A percentile compares a stretch with the other conserved stretches of the same genome.
These are phyloP conservation scores for Xanthoparmelia taractica DNA, from an alignment of 495 filamentous ascomycete species.

Conservation along the genomic window DNA sequence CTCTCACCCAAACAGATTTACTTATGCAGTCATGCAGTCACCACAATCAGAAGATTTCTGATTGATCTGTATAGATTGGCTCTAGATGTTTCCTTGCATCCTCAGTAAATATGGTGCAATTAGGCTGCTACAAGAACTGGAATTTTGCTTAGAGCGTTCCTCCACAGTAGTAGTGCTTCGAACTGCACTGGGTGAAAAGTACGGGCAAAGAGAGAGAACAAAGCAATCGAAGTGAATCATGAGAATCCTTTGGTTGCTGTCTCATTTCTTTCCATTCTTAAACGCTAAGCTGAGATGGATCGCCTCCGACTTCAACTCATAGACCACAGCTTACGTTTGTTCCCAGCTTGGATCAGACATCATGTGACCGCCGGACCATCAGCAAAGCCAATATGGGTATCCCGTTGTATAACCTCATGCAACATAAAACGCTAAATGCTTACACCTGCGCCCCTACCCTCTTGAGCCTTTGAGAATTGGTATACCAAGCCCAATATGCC, in stretches of 20 bases:
- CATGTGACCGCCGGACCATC: background rate
- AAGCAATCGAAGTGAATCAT: background rate
- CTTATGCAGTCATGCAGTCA: conserved; percentile 1
- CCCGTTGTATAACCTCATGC: background rate
- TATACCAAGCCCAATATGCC: conserved; percentile 75
- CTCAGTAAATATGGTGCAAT: background rate
- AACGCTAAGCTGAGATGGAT: background rate
- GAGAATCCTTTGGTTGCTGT: background rate
- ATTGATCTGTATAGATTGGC: background rate
- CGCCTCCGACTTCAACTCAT: background rate
- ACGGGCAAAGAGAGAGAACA: background rate
- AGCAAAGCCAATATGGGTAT: conserved; percentile 17
- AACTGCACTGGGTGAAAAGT: background rate
- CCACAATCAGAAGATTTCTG: background rate
- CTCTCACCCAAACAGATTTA: background rate
- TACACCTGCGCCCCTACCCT: conserved; percentile 40
- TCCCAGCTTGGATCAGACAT: background rate
- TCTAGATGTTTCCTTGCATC: background rate
- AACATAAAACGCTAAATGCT: conserved; percentile 23
- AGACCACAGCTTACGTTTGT: background rate
- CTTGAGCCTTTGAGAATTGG: conserved; percentile 82
- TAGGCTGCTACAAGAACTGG: background rate
- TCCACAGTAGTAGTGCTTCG: background rate
- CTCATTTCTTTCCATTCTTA: background rate
- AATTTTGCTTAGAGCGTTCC: background rate